These are phyloP conservation scores for Mimosa pudica DNA, from an alignment of 306 rosid genomes.

Conservation along the genomic window DNA sequence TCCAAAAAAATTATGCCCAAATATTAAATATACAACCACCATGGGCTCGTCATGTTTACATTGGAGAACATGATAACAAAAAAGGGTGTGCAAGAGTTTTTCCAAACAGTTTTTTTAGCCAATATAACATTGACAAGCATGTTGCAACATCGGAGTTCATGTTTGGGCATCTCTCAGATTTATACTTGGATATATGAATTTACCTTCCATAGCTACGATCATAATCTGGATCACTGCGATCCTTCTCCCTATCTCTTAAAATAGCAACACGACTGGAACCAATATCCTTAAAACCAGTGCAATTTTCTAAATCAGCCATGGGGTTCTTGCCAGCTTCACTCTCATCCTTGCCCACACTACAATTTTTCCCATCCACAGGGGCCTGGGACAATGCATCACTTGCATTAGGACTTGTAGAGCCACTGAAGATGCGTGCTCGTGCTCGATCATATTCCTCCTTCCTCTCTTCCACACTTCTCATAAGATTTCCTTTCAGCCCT, in stretches of 20 bases:
- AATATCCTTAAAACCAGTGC: slow-evolving; percentile 42
- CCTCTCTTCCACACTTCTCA: slow-evolving; percentile 93
- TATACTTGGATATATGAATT: neutral
- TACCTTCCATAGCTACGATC: slow-evolving; percentile 87
- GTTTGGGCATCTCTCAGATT: slow-evolving; percentile 11
- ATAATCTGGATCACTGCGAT: slow-evolving; percentile 88
- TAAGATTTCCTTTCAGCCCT: slow-evolving; percentile 60
- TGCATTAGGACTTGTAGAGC: slow-evolving; percentile 50
- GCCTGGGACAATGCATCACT: slow-evolving; percentile 46
- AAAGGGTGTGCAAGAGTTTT: neutral
- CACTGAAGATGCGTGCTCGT: slow-evolving; percentile 83
- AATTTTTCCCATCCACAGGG: slow-evolving; percentile 47
- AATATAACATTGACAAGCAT: neutral
- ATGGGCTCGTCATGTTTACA: neutral
- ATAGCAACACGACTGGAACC: slow-evolving; percentile 84
- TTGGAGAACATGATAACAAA: neutral
- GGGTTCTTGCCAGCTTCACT: slow-evolving; percentile 51
- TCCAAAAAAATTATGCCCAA: neutral
- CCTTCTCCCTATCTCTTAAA: slow-evolving; percentile 89
- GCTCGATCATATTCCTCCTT: slow-evolving; percentile 93
- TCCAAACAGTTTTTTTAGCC: neutral
- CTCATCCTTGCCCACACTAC: slow-evolving; percentile 50
- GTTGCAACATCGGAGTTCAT: slow-evolving; percentile 17
- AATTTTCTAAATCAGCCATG: slow-evolving; percentile 51
- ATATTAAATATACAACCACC: neutral